phyloP scores from a whole-genome alignment of 139 green algal genomes.

The Chlorella vulgaris region DNA sequence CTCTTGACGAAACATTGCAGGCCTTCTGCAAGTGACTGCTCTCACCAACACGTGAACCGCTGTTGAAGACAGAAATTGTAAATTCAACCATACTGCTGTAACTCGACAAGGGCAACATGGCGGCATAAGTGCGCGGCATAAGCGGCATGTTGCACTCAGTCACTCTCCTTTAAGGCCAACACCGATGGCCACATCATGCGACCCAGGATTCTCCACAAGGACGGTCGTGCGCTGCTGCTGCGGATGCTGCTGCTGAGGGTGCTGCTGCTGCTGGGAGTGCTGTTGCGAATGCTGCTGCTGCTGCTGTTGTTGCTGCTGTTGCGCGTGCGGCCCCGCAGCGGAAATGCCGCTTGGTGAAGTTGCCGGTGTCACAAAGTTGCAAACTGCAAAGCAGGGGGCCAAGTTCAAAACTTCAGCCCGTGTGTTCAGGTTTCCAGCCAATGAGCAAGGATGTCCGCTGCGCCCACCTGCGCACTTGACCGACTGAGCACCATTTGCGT shows the following conservation, averaged over 20 bases:
- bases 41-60: neutral
- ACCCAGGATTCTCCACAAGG: neutral
- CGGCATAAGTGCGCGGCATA: neutral
- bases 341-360: neutral
- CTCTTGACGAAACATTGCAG: constrained; percentile 86
- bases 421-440: no score
- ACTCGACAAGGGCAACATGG: no score
- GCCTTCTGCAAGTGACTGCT: constrained; percentile 75
- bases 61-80: neutral
- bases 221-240: neutral
- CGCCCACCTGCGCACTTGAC: no score
- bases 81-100: no score
- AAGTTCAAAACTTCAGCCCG: no score
- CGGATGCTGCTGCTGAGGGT: constrained; percentile 21
- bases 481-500: constrained; percentile 80
- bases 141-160: no score
- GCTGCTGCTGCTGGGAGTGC: neutral
- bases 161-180: constrained; percentile 9
- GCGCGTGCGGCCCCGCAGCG: neutral
- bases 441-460: no score
- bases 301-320: neutral
- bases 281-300: constrained; percentile 9
- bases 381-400: no score
- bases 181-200: neutral
- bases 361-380: constrained; percentile 80